phyloP scores from a whole-genome alignment of 208 protist genomes.

The Angomonas desouzai region DNA sequence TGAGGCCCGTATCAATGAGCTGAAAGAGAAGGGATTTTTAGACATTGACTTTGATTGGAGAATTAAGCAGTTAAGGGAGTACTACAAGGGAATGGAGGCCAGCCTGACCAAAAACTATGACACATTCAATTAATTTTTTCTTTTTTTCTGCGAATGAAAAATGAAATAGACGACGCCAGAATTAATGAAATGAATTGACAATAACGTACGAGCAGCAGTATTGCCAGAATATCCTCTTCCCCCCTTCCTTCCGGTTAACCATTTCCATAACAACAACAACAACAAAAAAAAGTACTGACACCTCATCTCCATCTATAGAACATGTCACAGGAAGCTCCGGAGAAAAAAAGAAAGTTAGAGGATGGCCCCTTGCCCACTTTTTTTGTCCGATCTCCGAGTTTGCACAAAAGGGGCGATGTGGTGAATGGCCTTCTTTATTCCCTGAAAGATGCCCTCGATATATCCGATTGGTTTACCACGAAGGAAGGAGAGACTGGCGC shows the following conservation, averaged over 20 bases:
- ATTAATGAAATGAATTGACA: too few species aligned
- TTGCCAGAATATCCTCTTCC: neutral
- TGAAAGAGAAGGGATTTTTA: conserved; percentile 70
- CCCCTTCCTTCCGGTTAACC: neutral
- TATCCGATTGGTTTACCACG: conserved; percentile 1
- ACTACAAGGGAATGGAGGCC: conserved; percentile 34
- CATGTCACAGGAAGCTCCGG: neutral
- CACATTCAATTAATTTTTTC: neutral
- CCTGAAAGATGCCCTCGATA: conserved; percentile 14
- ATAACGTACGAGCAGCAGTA: too few species aligned
- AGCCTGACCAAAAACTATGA: conserved; percentile 3
- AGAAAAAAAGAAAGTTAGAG: conserved; percentile 7
- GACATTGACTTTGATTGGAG: conserved; percentile 82
- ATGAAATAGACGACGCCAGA: too few species aligned
- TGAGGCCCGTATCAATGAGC: conserved; percentile 63
- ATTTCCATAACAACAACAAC: neutral
- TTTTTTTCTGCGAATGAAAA: too few species aligned
- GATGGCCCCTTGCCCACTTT: conserved; percentile 30
- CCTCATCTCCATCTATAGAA: neutral
- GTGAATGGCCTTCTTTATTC: conserved; percentile 70
- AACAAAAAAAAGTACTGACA: neutral
- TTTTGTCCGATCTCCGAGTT: conserved; percentile 53
- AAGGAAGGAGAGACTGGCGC: neutral
- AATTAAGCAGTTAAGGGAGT: conserved; percentile 59
- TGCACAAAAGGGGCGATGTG: conserved; percentile 62